Percentiles rank a stretch among this genome's conserved stretches.
phyloP scores from a whole-genome alignment of 345 rosid species.

The Jatropha curcas region DNA sequence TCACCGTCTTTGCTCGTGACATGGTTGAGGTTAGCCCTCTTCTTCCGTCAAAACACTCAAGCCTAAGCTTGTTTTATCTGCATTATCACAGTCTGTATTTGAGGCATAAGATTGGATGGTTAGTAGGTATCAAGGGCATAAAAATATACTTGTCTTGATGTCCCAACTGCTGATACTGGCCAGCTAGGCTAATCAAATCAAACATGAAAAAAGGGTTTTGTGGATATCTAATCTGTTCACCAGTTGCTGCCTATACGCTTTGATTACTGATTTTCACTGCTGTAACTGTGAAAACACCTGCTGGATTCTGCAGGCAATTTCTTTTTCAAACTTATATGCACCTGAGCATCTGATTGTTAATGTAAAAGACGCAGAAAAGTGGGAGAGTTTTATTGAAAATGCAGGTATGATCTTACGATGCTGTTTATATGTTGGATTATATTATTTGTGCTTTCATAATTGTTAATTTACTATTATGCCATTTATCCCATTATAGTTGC shows the following conservation, averaged over 20 bases:
- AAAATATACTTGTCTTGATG: no score
- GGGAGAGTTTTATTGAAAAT: constrained; percentile 81
- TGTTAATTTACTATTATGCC: no score
- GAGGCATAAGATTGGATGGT: background rate
- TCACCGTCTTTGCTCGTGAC: constrained; percentile 72
- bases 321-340: constrained; percentile 86
- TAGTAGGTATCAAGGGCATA: background rate
- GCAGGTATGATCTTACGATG: constrained; percentile 49
- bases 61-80: background rate
- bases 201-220: background rate
- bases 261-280: background rate
- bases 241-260: background rate
- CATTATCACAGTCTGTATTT: background rate
- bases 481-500: no score
- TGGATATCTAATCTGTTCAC: background rate
- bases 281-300: background rate
- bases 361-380: constrained; percentile 85
- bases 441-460: no score
- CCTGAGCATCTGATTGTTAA: constrained; percentile 92
- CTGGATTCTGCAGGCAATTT: constrained; percentile 52
- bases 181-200: background rate
- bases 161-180: background rate
- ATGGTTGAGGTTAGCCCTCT: constrained; percentile 65
- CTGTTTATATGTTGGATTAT: background rate
- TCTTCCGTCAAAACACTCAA: constrained; percentile 1